Evolutionary conservation across 768 basidiomycete species (phyloP).

Genomic region (Lentinula edodes): DNA sequence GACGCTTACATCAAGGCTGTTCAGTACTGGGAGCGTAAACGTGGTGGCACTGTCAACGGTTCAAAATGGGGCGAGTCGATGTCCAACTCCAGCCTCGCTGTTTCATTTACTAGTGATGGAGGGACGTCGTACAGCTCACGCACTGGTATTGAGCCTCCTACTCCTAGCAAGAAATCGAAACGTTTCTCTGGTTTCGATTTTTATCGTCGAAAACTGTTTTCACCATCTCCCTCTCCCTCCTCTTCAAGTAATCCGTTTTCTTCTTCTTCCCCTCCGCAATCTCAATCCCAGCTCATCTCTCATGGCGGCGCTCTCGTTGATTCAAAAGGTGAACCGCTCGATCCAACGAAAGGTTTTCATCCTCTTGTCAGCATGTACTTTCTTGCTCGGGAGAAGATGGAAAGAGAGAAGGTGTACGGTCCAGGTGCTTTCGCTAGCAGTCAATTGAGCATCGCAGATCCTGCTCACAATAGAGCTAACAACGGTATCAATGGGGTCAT

Average conservation of each 20-base stretch:
- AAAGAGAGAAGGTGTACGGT: constrained; percentile 91
- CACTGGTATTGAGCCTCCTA: constrained; percentile 30
- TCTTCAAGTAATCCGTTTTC: constrained; percentile 35
- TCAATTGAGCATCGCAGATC: constrained; percentile 57
- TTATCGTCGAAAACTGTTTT: constrained; percentile 84
- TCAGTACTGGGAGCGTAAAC: constrained; percentile 63
- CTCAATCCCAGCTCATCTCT: constrained; percentile 46
- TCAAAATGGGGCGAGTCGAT: constrained; percentile 51
- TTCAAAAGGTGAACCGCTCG: constrained; percentile 46
- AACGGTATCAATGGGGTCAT: background rate
- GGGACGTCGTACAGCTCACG: constrained; percentile 19
- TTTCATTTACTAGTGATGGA: constrained; percentile 49
- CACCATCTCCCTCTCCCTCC: constrained; percentile 38
- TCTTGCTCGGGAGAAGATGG: constrained; percentile 92
- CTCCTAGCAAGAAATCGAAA: constrained; percentile 56
- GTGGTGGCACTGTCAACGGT: constrained; percentile 29
- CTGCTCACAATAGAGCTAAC: background rate
- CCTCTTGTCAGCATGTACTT: constrained; percentile 96
- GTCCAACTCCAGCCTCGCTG: constrained; percentile 65
- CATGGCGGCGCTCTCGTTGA: constrained; percentile 37
- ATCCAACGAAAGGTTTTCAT: constrained; percentile 92
- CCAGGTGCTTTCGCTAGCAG: constrained; percentile 92
- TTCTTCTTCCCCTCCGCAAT: constrained; percentile 53
- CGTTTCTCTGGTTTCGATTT: constrained; percentile 97
- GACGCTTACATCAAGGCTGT: constrained; percentile 74